Percentiles rank a stretch among this genome's conserved stretches.
Evolutionary conservation across 495 filamentous ascomycete genomes (phyloP).

Genomic region (Trichoderma orchidacearum): DNA sequence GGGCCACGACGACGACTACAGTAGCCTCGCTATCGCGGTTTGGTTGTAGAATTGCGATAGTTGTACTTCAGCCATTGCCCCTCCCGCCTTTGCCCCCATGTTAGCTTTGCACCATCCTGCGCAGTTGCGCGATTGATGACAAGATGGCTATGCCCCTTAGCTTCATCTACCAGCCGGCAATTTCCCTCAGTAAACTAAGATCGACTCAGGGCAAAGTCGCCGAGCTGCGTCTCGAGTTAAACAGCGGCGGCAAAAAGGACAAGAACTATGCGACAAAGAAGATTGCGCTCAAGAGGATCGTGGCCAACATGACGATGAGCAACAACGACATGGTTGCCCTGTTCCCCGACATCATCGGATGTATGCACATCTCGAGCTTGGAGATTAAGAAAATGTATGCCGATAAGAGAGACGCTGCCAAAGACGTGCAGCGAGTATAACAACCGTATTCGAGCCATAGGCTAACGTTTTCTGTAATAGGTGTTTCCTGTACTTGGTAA

Average conservation of each 20-base stretch:
- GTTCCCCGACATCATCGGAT: slow-evolving; percentile 87
- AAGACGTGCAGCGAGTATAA: too few species aligned
- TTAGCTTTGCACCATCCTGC: neutral
- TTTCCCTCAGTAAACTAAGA: slow-evolving; percentile 23
- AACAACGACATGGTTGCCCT: slow-evolving; percentile 99
- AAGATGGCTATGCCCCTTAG: neutral
- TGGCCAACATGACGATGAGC: slow-evolving; percentile 99
- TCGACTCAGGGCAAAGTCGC: slow-evolving; percentile 88
- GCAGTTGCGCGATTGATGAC: neutral
- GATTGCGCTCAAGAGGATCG: slow-evolving; percentile 98
- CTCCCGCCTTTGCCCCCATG: neutral
- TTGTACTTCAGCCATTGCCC: neutral
- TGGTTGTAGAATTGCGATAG: neutral
- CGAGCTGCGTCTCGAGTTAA: slow-evolving; percentile 88
- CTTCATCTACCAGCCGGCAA: slow-evolving; percentile 28
- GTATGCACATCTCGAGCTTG: slow-evolving; percentile 85
- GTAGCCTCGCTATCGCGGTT: neutral
- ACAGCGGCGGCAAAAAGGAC: slow-evolving; percentile 91
- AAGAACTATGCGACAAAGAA: slow-evolving; percentile 96
- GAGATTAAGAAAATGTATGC: slow-evolving; percentile 99
- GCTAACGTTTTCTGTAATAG: slow-evolving; percentile 31
- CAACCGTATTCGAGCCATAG: neutral
- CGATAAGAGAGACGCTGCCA: neutral
- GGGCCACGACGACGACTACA: neutral
- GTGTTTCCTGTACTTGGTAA: slow-evolving; percentile 96